These are phyloP conservation scores for Leccinellum rugosiceps DNA, from an alignment of 768 basidiomycete genomes.

Conservation along the genomic window DNA sequence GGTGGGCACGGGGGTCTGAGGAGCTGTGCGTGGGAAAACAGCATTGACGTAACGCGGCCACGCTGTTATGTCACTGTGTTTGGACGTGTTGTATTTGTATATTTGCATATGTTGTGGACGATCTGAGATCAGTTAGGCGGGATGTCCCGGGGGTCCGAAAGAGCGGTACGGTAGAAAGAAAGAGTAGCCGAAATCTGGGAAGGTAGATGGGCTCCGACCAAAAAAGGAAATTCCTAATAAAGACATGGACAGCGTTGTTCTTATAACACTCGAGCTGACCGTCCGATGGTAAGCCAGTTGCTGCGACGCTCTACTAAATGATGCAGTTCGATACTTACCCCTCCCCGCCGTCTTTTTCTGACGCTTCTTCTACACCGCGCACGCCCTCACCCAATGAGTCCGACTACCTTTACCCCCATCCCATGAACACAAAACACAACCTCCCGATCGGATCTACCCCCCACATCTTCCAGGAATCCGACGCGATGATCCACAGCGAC, in stretches of 20 bases:
- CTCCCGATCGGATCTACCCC: slow-evolving; percentile 42
- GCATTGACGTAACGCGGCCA: slow-evolving; percentile 33
- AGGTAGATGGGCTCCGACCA: slow-evolving; percentile 22
- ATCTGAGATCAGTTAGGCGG: slow-evolving; percentile 33
- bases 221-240: slow-evolving; percentile 24
- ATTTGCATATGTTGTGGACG: slow-evolving; percentile 4
- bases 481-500: slow-evolving; percentile 38
- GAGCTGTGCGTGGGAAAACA: slow-evolving; percentile 32
- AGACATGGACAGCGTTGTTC: slow-evolving; percentile 30
- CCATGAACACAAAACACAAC: slow-evolving; percentile 36
- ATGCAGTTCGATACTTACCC: slow-evolving; percentile 65
- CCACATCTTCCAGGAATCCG: slow-evolving; percentile 48
- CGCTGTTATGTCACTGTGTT: slow-evolving; percentile 29
- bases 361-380: slow-evolving; percentile 64
- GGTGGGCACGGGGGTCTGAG: slow-evolving; percentile 9
- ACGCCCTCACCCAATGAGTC: slow-evolving; percentile 63
- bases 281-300: slow-evolving; percentile 13
- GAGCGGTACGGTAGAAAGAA: slow-evolving; percentile 34
- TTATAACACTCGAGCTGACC: slow-evolving; percentile 28
- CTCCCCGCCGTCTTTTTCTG: slow-evolving; percentile 50
- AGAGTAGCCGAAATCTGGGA: slow-evolving; percentile 39
- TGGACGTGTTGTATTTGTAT: slow-evolving; percentile 12
- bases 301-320: slow-evolving; percentile 20
- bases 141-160: slow-evolving; percentile 33
- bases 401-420: slow-evolving; percentile 29